Conservation (phyloP, 371 early-diverging fungal species). For the Nematocida major region DNA sequence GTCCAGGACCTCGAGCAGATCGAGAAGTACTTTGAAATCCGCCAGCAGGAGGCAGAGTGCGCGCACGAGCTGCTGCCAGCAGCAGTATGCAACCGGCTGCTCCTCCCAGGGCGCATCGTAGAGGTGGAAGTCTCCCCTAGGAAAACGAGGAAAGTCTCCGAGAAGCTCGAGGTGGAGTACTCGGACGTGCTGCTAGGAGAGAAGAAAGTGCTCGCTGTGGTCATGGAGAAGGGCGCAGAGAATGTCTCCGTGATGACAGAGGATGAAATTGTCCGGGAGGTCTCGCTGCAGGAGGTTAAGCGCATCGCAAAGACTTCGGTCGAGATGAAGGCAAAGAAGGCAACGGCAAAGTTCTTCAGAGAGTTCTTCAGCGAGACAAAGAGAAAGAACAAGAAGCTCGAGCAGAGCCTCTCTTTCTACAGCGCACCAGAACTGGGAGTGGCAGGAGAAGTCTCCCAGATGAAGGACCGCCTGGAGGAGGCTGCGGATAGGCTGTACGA, state of each 20-base stretch:
- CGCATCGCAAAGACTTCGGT: not conserved
- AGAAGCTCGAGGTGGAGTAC: not conserved
- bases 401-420: not conserved
- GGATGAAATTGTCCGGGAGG: not conserved
- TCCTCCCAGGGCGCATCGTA: slow-evolving; percentile 16
- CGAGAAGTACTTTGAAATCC: not conserved
- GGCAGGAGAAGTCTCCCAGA: not conserved
- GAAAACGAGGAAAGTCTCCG: not conserved
- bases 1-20: not conserved
- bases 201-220: not conserved
- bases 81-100: not conserved
- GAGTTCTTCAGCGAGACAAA: slow-evolving; percentile 15
- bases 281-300: not conserved
- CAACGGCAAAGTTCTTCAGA: not conserved
- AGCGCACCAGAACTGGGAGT: not conserved
- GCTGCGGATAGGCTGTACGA: not conserved
- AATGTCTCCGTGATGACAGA: not conserved
- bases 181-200: not conserved
- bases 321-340: not conserved
- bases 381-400: not conserved
- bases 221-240: not conserved
- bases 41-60: not conserved
- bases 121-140: not conserved
- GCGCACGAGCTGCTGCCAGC: not conserved
- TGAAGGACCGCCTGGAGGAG: not conserved